Percentiles rank a stretch among this genome's conserved stretches.
Evolutionary conservation across 495 filamentous ascomycete genomes (phyloP).

Genomic region (Viridothelium virens): DNA sequence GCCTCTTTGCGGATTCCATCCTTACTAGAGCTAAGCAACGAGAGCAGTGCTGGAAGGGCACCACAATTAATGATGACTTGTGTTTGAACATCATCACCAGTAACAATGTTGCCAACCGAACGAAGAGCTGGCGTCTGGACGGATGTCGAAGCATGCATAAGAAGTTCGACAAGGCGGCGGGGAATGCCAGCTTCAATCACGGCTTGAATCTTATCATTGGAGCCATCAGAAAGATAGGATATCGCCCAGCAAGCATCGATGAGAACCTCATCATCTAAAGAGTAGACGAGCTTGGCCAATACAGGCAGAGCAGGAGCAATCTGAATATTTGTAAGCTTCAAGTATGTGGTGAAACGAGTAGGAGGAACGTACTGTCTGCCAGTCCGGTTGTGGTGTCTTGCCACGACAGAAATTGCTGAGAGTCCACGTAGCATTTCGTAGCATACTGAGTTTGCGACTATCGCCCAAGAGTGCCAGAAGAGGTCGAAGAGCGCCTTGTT

Average conservation of each 20-base stretch:
- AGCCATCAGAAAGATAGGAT: conserved; percentile 96
- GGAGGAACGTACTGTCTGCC: conserved; percentile 68
- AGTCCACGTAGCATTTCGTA: conserved; percentile 98
- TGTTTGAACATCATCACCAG: conserved; percentile 96
- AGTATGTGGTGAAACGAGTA: conserved; percentile 4
- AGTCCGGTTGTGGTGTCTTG: conserved; percentile 98
- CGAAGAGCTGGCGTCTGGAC: conserved; percentile 96
- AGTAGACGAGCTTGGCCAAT: conserved; percentile 94
- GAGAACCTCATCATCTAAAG: conserved; percentile 94
- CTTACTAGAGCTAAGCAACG: conserved; percentile 90
- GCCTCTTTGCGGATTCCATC: conserved; percentile 99
- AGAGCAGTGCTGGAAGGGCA: conserved; percentile 80
- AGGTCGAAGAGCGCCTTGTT: conserved; percentile 81
- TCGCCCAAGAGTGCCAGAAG: conserved; percentile 85
- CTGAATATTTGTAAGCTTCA: conserved; percentile 41
- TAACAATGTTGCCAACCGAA: conserved; percentile 98
- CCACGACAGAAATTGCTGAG: conserved; percentile 99
- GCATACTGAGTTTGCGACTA: conserved; percentile 98
- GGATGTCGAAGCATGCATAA: conserved; percentile 98
- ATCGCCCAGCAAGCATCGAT: conserved; percentile 99
- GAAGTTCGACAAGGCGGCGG: conserved; percentile 89
- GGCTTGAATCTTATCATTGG: conserved; percentile 99
- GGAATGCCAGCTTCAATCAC: conserved; percentile 98
- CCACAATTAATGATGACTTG: conserved; percentile 99
- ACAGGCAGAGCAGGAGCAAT: conserved; percentile 95